These are phyloP conservation scores for Lithospermum erythrorhizon DNA, from an alignment of 257 asterid species.

Conservation along the genomic window DNA sequence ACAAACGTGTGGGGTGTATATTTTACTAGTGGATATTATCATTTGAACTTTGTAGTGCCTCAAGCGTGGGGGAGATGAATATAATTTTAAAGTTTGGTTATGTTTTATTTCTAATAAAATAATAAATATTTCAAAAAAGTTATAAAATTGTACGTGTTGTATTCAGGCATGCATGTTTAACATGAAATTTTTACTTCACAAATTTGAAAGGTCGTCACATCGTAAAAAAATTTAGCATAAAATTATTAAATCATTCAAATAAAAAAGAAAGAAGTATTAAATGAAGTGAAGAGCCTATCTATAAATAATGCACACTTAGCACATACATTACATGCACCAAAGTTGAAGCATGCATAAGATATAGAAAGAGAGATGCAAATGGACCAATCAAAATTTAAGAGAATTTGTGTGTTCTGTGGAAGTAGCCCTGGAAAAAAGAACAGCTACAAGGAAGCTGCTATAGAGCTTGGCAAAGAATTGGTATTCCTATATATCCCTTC, in stretches of 20 bases:
- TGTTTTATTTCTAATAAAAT: too few relatives aligned
- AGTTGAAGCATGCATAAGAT: neutral
- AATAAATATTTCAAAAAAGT: too few relatives aligned
- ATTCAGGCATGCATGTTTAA: too few relatives aligned
- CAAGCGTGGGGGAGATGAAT: neutral
- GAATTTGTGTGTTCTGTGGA: conserved; percentile 33
- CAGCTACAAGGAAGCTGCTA: conserved; percentile 28
- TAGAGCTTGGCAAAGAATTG: conserved; percentile 32
- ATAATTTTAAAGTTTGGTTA: too few relatives aligned
- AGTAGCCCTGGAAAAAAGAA: conserved; percentile 32
- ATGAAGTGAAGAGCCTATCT: too few relatives aligned
- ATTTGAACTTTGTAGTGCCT: neutral
- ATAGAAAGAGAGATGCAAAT: conserved; percentile 2
- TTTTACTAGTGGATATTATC: conserved; percentile 7
- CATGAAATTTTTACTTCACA: too few relatives aligned
- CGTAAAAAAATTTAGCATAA: too few relatives aligned
- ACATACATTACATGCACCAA: neutral
- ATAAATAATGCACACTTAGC: too few relatives aligned
- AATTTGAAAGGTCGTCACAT: too few relatives aligned
- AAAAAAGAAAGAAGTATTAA: too few relatives aligned
- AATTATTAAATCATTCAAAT: too few relatives aligned
- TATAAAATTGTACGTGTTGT: too few relatives aligned
- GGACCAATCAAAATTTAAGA: conserved; percentile 27
- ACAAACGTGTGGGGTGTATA: conserved; percentile 1
- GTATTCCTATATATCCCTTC: conserved; percentile 8